A percentile compares a stretch with the other conserved stretches of the same genome.
Evolutionary conservation across 352 stramenopile species (phyloP).

Genomic region (Globisporangium polare): DNA sequence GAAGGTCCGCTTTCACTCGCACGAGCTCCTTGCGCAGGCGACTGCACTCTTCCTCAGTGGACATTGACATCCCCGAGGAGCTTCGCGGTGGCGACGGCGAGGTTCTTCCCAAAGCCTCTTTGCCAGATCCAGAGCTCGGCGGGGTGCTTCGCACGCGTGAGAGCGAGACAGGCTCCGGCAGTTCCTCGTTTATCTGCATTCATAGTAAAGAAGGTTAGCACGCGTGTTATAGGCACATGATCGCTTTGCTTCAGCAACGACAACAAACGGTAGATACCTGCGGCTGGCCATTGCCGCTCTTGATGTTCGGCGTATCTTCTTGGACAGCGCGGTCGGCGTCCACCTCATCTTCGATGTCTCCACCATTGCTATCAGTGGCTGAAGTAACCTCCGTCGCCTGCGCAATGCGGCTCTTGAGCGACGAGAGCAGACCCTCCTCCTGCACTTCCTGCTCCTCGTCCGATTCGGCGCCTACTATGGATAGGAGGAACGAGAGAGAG

Average conservation of each 20-base stretch:
- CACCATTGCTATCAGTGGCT: slow-evolving; percentile 11
- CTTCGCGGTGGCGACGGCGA: slow-evolving; percentile 17
- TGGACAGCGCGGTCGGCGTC: background rate
- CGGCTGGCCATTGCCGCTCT: background rate
- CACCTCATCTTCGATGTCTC: background rate
- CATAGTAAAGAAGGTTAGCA: background rate
- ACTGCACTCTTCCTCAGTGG: slow-evolving; percentile 24
- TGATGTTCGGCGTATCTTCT: background rate
- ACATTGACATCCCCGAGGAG: slow-evolving; percentile 9
- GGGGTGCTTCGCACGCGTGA: slow-evolving; percentile 13
- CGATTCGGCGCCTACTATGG: slow-evolving; percentile 13
- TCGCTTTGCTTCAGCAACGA: background rate
- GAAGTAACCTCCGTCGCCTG: slow-evolving; percentile 15
- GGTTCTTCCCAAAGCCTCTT: slow-evolving; percentile 22
- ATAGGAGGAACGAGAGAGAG: slow-evolving; percentile 3
- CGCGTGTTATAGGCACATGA: background rate
- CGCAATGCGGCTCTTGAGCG: slow-evolving; percentile 11
- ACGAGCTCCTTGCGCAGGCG: slow-evolving; percentile 53
- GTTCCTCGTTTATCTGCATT: background rate
- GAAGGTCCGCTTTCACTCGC: slow-evolving; percentile 46
- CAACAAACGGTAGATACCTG: slow-evolving; percentile 5
- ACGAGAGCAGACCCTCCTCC: slow-evolving; percentile 8
- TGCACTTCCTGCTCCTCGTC: slow-evolving; percentile 6
- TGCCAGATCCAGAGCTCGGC: slow-evolving; percentile 28
- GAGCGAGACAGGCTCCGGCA: background rate